Conservation (phyloP, 108 stramenopile species). For the Cyclotella kingstonii region DNA sequence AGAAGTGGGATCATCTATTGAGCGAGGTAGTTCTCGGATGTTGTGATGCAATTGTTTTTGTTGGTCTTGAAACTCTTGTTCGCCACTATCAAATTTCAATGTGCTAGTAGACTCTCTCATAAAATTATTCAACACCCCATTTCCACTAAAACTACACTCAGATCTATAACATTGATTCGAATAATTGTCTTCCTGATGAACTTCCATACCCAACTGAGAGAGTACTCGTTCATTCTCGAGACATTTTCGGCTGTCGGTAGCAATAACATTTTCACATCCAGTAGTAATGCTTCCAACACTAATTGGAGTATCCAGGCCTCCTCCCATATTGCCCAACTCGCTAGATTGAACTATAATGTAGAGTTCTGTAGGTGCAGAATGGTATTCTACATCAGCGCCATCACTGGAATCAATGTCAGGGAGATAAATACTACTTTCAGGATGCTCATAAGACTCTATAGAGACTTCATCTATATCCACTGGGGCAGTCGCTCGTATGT, state of each 20-base stretch:
- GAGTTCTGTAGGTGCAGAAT: slow-evolving; percentile 8
- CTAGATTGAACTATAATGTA: too few species aligned
- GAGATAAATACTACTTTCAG: background rate
- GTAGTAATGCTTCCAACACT: background rate
- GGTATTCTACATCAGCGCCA: background rate
- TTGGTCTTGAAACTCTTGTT: too few species aligned
- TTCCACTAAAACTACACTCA: too few species aligned
- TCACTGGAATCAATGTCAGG: background rate
- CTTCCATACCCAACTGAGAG: slow-evolving; percentile 35
- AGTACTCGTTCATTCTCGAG: slow-evolving; percentile 13
- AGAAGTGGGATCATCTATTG: background rate
- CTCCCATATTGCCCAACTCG: background rate
- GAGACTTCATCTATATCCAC: slow-evolving; percentile 4
- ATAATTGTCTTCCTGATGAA: slow-evolving; percentile 30
- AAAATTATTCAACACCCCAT: background rate
- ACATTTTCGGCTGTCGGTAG: background rate
- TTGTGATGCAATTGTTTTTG: background rate
- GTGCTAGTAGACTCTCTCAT: background rate
- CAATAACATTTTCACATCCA: background rate
- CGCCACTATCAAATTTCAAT: background rate
- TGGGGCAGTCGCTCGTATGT: background rate
- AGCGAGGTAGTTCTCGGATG: background rate
- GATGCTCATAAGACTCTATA: background rate
- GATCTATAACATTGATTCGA: slow-evolving; percentile 18
- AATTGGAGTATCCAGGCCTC: background rate